These are phyloP conservation scores for Amanita polypyramis DNA, from an alignment of 768 basidiomycete genomes.

Conservation along the genomic window DNA sequence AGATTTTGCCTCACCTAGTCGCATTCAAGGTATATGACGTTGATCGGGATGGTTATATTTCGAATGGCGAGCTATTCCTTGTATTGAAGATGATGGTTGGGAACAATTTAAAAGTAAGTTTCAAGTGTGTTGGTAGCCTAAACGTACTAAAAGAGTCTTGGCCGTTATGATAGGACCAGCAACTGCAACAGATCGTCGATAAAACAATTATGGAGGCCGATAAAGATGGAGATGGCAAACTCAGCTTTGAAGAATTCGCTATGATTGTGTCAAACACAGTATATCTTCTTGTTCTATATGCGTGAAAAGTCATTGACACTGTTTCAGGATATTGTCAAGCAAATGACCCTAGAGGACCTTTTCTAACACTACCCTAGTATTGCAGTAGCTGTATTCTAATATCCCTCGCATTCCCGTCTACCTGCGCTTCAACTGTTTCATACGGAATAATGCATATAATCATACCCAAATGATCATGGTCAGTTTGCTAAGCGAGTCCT, in stretches of 20 bases:
- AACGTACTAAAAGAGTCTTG: background rate
- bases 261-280: constrained; percentile 96
- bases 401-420: background rate
- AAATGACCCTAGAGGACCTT: constrained; percentile 94
- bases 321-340: constrained; percentile 89
- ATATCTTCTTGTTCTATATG: constrained; percentile 17
- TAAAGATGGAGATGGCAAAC: constrained; percentile 93
- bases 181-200: constrained; percentile 98
- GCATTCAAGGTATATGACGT: constrained; percentile 99
- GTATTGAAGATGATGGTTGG: constrained; percentile 99
- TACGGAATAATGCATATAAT: background rate
- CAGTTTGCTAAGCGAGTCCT: background rate
- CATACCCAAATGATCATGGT: background rate
- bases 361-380: constrained; percentile 39
- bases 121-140: background rate
- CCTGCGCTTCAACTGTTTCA: constrained; percentile 2
- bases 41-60: constrained; percentile 95
- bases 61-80: constrained; percentile 96
- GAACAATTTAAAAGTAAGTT: constrained; percentile 84
- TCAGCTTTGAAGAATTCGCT: constrained; percentile 95
- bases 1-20: constrained; percentile 38
- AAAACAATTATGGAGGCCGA: constrained; percentile 99
- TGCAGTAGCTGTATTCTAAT: background rate
- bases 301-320: background rate
- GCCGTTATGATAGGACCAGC: constrained; percentile 63